Evolutionary conservation across 2,329 filamentous ascomycete genomes (phyloP).

Genomic region (Pseudogymnoascus sp.): DNA sequence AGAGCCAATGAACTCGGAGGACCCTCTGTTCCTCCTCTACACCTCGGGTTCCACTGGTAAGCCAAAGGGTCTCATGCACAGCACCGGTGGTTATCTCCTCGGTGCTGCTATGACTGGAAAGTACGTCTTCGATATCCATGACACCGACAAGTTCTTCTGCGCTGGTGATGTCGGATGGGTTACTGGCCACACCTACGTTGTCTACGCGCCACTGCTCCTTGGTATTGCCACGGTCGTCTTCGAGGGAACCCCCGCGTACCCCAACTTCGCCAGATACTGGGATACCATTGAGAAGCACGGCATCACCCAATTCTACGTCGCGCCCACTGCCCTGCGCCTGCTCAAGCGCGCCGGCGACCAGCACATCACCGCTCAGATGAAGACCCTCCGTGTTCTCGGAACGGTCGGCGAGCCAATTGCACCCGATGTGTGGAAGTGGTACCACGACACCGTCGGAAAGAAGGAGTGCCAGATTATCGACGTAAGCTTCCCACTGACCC

Average conservation of each 20-base stretch:
- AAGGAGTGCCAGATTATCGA: constrained; percentile 90
- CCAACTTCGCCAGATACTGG: constrained; percentile 98
- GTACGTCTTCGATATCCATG: constrained; percentile 97
- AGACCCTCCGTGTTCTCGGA: constrained; percentile 78
- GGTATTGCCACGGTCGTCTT: constrained; percentile 95
- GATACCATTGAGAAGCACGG: constrained; percentile 93
- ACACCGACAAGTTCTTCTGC: constrained; percentile 90
- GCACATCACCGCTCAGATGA: constrained; percentile 84
- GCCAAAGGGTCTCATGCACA: constrained; percentile 98
- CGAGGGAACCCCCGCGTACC: constrained; percentile 94
- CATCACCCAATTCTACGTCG: constrained; percentile 97
- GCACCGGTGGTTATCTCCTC: constrained; percentile 88
- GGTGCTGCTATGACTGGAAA: constrained; percentile 91
- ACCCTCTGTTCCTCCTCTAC: constrained; percentile 95
- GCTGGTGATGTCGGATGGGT: constrained; percentile 99
- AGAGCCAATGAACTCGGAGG: constrained; percentile 83
- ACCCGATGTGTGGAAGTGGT: constrained; percentile 99
- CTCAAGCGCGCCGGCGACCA: constrained; percentile 93
- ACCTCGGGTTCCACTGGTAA: constrained; percentile 97
- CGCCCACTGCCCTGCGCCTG: constrained; percentile 83
- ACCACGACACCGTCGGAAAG: constrained; percentile 90
- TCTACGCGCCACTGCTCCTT: constrained; percentile 88
- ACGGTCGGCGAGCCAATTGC: constrained; percentile 97
- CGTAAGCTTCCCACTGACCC: constrained; percentile 47
- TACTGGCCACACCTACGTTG: constrained; percentile 95